A percentile compares a stretch with the other conserved stretches of the same genome.
Conservation (phyloP, 2,329 filamentous ascomycete genomes). For the Trichoderma endophyticum region DNA sequence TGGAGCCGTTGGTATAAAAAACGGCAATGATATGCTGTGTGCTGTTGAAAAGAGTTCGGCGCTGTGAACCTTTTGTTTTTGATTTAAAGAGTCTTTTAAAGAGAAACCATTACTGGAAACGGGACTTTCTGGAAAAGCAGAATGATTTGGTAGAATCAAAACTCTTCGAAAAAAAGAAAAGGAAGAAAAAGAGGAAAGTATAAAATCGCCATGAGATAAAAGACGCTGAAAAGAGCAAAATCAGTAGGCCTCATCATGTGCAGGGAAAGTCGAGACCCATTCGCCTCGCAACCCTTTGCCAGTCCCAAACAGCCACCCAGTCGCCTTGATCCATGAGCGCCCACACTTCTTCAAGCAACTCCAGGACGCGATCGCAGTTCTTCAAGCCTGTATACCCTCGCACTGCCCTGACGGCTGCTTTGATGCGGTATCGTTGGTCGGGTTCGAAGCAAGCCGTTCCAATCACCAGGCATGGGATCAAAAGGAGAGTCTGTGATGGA, state of each 20-base stretch:
- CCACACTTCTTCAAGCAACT: constrained; percentile 59
- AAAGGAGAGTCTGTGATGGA: constrained; percentile 55
- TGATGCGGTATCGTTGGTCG: constrained; percentile 51
- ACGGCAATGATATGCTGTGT: neutral
- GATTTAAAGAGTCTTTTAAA: neutral
- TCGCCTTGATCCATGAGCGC: constrained; percentile 55
- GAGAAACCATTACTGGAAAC: neutral
- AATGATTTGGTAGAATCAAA: neutral
- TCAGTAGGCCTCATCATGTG: constrained; percentile 28
- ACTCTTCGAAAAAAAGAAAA: neutral
- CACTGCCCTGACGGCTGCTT: constrained; percentile 48
- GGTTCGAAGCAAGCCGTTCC: constrained; percentile 58
- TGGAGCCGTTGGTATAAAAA: neutral
- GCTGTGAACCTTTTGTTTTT: neutral
- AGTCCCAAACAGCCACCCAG: constrained; percentile 61
- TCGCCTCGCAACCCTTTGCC: constrained; percentile 54
- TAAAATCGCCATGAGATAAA: neutral
- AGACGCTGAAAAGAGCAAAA: neutral
- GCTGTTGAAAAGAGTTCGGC: neutral
- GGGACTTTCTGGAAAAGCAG: neutral
- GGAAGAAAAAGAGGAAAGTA: neutral
- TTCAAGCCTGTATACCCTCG: constrained; percentile 58
- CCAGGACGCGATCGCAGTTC: constrained; percentile 52
- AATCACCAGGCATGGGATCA: constrained; percentile 59
- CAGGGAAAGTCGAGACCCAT: constrained; percentile 58